Evolutionary conservation across 192 early-diverging fungal genomes (phyloP), one percentile per base, ranked within the genome.

Genomic region (Rhizoclosmatium sp.): DNA sequence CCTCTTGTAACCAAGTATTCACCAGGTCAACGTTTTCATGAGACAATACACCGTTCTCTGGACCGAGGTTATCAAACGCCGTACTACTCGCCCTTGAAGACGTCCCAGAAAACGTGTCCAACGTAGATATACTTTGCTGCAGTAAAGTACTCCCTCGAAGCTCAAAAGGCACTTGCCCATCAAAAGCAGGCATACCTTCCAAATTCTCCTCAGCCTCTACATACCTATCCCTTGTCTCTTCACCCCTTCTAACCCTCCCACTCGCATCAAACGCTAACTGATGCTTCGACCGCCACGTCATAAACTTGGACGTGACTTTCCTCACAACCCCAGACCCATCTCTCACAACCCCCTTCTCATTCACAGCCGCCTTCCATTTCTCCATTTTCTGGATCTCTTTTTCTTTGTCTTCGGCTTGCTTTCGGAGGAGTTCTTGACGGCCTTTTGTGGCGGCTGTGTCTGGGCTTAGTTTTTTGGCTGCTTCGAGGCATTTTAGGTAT

Each of bases 401-500:
- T 23, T 76, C 64, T 46, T 76, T 65, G 7, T 31, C 64, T 54
- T 51, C 44, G 1, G 39, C 39, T 40, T 46, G 21, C 10, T 47
- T 60, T 16, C 41, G 61, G n/a, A 76, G 48, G 12, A 46, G 47
- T n/a, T 59, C 75, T 41, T 23, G 4, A 3, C 75, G 42, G 4
- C 61, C 61, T 56, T 76, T 65, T 1, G 62, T 59, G 4, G 75
- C 65, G 47, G 47, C 65, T 3, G 78, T 80, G 42, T 73, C 71
- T 4, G 69, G 42, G 40, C 56, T 64, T 3, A 71, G 23, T 7
- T 45, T 4, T 60, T 66, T 21, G 4, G 78, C 68, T 4, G 23
- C 42, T 12, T 54, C 69, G 4, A 80, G 70, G 23, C 69, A 71
- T 46, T 64, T 64, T 7, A 80, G 70, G 39, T 80, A 80, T 41